Evolutionary conservation across 225 moss, liverwort and hornwort genomes (phyloP).

Genomic region (Anthoceros angustus): DNA sequence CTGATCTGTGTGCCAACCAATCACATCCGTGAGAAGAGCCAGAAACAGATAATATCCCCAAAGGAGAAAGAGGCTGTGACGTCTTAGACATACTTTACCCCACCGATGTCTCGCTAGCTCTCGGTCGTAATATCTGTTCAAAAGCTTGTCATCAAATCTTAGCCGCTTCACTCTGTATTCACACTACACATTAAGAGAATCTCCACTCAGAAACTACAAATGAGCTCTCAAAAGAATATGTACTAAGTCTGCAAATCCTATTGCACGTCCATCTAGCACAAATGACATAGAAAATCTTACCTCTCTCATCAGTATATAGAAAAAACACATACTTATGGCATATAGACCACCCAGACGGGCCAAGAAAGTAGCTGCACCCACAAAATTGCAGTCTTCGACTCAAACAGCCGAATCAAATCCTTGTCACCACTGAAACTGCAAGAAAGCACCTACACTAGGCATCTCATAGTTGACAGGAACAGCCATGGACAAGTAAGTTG

Average conservation of each 20-base stretch:
- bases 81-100: background rate
- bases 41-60: background rate
- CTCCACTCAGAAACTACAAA: background rate
- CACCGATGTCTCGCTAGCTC: background rate
- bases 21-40: background rate
- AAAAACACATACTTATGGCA: background rate
- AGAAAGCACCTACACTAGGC: background rate
- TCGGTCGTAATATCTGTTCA: background rate
- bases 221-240: background rate
- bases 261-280: background rate
- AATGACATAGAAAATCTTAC: background rate
- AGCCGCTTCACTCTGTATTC: background rate
- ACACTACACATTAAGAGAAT: background rate
- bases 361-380: background rate
- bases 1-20: too few relatives aligned
- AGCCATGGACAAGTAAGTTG: background rate
- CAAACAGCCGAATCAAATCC: background rate
- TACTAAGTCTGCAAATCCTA: too few relatives aligned
- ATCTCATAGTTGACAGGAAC: background rate
- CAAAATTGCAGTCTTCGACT: background rate
- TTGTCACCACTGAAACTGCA: too few relatives aligned
- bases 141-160: background rate
- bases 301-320: background rate
- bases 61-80: background rate
- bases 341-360: conserved; percentile 1